Conservation (phyloP, 2,329 filamentous ascomycete genomes). For the Penicillium sp. region DNA sequence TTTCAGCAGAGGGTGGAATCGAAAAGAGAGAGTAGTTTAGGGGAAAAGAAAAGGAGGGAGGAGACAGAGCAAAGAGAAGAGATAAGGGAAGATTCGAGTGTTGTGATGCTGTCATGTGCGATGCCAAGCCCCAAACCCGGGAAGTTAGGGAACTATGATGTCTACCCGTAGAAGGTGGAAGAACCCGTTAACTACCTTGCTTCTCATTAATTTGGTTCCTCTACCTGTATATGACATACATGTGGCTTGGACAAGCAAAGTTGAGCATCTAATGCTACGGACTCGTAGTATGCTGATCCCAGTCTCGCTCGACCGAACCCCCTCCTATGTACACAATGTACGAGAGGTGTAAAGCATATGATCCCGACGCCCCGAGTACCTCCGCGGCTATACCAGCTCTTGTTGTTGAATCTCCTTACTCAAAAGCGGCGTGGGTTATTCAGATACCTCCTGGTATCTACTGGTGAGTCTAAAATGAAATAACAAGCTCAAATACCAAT, state of each 20-base stretch:
- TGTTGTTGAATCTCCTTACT: too few species aligned
- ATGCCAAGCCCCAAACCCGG: slow-evolving; percentile 18
- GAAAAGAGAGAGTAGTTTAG: not conserved
- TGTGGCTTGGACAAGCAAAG: too few species aligned
- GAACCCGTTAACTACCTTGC: not conserved
- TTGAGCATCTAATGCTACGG: too few species aligned
- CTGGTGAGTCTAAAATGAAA: slow-evolving; percentile 8
- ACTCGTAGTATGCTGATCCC: not conserved
- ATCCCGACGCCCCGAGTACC: not conserved
- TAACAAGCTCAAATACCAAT: slow-evolving; percentile 4
- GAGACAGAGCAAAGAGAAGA: slow-evolving; percentile 13
- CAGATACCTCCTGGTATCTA: not conserved
- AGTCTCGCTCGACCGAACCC: not conserved
- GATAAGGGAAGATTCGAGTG: slow-evolving; percentile 22
- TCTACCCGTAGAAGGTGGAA: not conserved
- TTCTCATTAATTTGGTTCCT: too few species aligned
- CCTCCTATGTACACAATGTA: not conserved
- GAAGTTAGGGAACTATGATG: not conserved
- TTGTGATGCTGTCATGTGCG: slow-evolving; percentile 28
- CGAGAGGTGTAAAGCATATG: not conserved
- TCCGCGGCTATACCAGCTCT: not conserved
- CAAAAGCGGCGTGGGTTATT: slow-evolving; percentile 10
- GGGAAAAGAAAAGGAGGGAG: not conserved
- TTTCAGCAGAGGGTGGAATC: not conserved
- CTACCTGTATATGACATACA: too few species aligned